Percentiles rank a stretch among this genome's conserved stretches.
These are phyloP conservation scores for Ascoidea tarda DNA, from an alignment of 805 yeast species.

Conservation along the genomic window DNA sequence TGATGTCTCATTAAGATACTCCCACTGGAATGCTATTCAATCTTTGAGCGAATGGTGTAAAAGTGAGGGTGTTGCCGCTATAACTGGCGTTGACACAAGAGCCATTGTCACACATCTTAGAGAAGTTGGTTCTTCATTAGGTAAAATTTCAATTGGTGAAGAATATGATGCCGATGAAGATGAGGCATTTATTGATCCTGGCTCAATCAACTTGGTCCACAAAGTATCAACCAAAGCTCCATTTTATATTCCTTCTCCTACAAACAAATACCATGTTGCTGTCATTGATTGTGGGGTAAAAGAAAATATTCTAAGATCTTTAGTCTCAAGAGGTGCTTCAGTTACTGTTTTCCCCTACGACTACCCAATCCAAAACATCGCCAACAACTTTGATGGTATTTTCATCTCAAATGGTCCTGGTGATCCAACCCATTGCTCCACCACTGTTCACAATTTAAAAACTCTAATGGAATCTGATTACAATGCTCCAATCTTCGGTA, in stretches of 20 bases:
- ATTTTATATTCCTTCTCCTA: conserved; percentile 56
- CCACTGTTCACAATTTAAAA: conserved; percentile 62
- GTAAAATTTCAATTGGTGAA: conserved; percentile 80
- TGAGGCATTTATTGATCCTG: conserved; percentile 85
- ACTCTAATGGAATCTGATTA: conserved; percentile 50
- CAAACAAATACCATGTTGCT: conserved; percentile 65
- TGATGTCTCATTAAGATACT: conserved; percentile 86
- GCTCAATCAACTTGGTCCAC: conserved; percentile 76
- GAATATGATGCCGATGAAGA: conserved; percentile 87
- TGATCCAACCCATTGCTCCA: conserved; percentile 83
- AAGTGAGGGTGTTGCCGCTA: conserved; percentile 91
- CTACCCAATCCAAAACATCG: conserved; percentile 84
- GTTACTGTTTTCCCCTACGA: conserved; percentile 94
- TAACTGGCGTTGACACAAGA: conserved; percentile 96
- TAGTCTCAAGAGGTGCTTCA: conserved; percentile 90
- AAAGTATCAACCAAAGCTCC: conserved; percentile 94
- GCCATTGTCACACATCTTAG: conserved; percentile 84
- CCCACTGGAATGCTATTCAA: conserved; percentile 99
- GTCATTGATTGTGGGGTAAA: conserved; percentile 97
- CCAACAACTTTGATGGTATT: conserved; percentile 86
- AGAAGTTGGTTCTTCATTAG: conserved; percentile 92
- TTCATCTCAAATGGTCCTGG: conserved; percentile 97
- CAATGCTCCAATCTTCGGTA: conserved; percentile 88
- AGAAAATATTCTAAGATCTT: conserved; percentile 89
- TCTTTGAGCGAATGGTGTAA: conserved; percentile 91